Evolutionary conservation across 176 grass and related monocot species (phyloP), one percentile per base, ranked within the genome.

Genomic region (Oryza glumipatula): DNA sequence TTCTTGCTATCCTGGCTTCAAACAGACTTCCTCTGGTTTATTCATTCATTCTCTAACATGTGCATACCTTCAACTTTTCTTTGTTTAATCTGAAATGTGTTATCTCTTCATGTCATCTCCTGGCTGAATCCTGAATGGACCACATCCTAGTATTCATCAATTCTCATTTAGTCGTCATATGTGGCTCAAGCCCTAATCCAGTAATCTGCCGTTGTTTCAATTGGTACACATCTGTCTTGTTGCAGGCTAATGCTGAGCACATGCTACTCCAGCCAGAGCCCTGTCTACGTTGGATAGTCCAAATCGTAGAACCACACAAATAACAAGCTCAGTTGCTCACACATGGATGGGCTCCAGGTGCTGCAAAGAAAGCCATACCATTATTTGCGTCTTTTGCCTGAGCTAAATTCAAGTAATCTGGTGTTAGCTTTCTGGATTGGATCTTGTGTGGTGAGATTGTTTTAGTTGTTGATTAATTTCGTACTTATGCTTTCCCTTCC

Each of bases 291-390:
- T 83, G 86, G 74, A 78, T 83, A 83, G 74, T 78, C 86, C 86
- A 88, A 78, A 88, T 72, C 24, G 47, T 65, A 58, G 68, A 68
- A 79, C 44, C 24, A 23, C 74, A 45, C 43, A 56, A 19, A 84
- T 80, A 83, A 35, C 56, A 67, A 19, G 83, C 86, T 79, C 75
- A 78, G 58, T 63, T 88, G 80, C 86, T 78, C 74, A 84, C 86
- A 88, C 74, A 88, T 88, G 81, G 87, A 84, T 88, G 81, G 87
- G 87, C 87, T 88, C 87, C 87, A 88, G 76, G 69, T 67, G 76
- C 81, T 68, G 17, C 76, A 80, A 84, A 51, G 84, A 83, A 84
- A 23, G 58, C 58, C 58, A 63, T 9, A 9, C 58, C 58, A 58
- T 63, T 63, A 63, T 63, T 22, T 63, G n/a, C 23, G 58, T 63